Evolutionary conservation across 2,329 filamentous ascomycete species (phyloP).

Genomic region (Xylariaceae sp.): DNA sequence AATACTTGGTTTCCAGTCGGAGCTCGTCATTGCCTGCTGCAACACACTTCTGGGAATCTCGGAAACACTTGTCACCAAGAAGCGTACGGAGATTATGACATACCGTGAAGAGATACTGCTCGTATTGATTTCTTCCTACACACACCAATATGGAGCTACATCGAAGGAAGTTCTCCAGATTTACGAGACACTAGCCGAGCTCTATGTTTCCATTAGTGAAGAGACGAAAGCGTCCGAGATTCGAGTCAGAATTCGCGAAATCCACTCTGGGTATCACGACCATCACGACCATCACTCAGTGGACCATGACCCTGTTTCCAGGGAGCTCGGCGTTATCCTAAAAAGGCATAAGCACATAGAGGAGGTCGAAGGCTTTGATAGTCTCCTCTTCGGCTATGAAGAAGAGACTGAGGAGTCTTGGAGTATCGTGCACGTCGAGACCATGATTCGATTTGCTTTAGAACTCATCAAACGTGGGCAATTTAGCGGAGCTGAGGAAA

Average conservation of each 20-base stretch:
- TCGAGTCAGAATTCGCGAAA: constrained; percentile 7
- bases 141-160: constrained; percentile 12
- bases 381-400: constrained; percentile 14
- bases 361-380: constrained; percentile 13
- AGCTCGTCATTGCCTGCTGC: constrained; percentile 14
- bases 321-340: constrained; percentile 13
- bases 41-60: constrained; percentile 15
- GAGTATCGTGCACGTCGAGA: constrained; percentile 13
- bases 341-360: constrained; percentile 9
- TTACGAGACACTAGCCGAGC: constrained; percentile 8
- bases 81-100: constrained; percentile 12
- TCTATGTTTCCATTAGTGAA: constrained; percentile 13
- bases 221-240: constrained; percentile 13
- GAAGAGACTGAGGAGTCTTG: constrained; percentile 14
- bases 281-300: neutral
- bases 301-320: constrained; percentile 3
- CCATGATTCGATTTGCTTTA: constrained; percentile 9
- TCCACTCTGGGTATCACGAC: constrained; percentile 3
- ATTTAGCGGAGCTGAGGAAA: constrained; percentile 14
- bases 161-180: constrained; percentile 12
- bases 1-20: constrained; percentile 13
- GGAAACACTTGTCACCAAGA: constrained; percentile 11
- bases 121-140: constrained; percentile 12
- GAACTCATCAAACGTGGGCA: constrained; percentile 11
- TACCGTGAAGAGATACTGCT: constrained; percentile 14